Evolutionary conservation across 257 asterid genomes (phyloP), one percentile per base, ranked within the genome.

Genomic region (Thymus quinquecostatus): DNA sequence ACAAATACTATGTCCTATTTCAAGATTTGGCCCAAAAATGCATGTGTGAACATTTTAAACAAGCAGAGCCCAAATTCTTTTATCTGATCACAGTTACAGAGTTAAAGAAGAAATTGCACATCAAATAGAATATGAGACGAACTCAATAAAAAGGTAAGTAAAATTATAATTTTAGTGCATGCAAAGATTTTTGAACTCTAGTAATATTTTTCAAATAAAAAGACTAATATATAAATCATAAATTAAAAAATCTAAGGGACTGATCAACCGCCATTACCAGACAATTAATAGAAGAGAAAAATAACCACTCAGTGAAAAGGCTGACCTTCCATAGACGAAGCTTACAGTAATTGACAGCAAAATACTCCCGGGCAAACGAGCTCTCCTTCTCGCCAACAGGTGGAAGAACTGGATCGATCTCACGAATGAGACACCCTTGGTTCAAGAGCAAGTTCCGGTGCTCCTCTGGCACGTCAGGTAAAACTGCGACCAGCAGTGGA

Each of bases 311-410:
- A 36, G 29, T 1, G 55, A 44, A 59, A 33, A 40, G 14, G n/a
- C 53, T 62, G 30, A 80, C 81, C 81, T 76, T 68, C 85, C 85
- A 80, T 0, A 80, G 70, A 6, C 82, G 82, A 60, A 80, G 82
- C 28, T 81, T 81, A 47, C 75, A 69, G 48, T 81, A 77, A 66
- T 77, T 80, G 76, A 80, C 33, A 13, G 62, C 82, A 45, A 72
- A 77, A 67, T 75, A 76, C 1, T 69, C 45, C 66, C 78, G 62
- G 13, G 68, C 77, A 72, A 61, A 80, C 8, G 65, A 71, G 53
- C 61, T 75, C 29, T 33, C 48, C 30, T 6, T 47, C 41, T 44
- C 12, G 53, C 66, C 38, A 64, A 27, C 34, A 58, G 79, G 72
- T 2, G 79, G 79, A 43, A 14, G 55, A 47, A 82, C 72, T 8